Evolutionary conservation across 768 basidiomycete species (phyloP).

Genomic region (Sporobolomyces phaffii): DNA sequence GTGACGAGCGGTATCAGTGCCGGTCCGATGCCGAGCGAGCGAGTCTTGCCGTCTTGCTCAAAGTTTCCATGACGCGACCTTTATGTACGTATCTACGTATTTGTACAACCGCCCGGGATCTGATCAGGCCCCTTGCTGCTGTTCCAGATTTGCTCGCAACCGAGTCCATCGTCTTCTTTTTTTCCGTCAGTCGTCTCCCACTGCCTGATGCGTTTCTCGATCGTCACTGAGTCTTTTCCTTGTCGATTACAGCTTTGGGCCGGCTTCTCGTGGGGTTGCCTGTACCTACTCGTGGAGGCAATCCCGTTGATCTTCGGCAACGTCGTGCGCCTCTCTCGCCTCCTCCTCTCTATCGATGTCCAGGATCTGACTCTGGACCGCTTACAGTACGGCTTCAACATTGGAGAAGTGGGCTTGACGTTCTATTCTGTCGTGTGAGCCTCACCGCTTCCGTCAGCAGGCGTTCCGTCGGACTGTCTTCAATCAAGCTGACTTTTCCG

Average conservation of each 20-base stretch:
- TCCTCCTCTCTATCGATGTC: too few species aligned
- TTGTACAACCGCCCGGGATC: rapidly evolving
- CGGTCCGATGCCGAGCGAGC: slow-evolving; percentile 62
- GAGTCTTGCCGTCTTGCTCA: slow-evolving; percentile 57
- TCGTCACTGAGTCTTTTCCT: too few species aligned
- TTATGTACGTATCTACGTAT: slow-evolving; percentile 14
- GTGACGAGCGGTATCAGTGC: slow-evolving; percentile 60
- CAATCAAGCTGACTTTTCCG: too few species aligned
- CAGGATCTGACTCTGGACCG: too few species aligned
- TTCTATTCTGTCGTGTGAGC: slow-evolving; percentile 27
- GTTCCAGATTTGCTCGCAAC: slow-evolving; percentile 56
- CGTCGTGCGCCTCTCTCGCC: too few species aligned
- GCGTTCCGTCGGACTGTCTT: not conserved
- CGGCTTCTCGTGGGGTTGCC: slow-evolving; percentile 64
- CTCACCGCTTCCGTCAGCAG: too few species aligned
- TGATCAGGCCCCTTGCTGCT: not conserved
- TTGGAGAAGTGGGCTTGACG: slow-evolving; percentile 15
- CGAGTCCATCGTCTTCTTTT: slow-evolving; percentile 67
- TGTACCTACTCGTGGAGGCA: slow-evolving; percentile 59
- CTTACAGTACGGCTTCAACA: slow-evolving; percentile 35
- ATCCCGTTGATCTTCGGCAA: slow-evolving; percentile 25
- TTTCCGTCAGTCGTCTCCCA: slow-evolving; percentile 46
- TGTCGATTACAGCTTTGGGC: slow-evolving; percentile 44
- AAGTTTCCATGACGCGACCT: slow-evolving; percentile 51
- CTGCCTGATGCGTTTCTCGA: not conserved